Evolutionary conservation across 106 monocot genomes (phyloP).

Genomic region (Triglochin maritima): DNA sequence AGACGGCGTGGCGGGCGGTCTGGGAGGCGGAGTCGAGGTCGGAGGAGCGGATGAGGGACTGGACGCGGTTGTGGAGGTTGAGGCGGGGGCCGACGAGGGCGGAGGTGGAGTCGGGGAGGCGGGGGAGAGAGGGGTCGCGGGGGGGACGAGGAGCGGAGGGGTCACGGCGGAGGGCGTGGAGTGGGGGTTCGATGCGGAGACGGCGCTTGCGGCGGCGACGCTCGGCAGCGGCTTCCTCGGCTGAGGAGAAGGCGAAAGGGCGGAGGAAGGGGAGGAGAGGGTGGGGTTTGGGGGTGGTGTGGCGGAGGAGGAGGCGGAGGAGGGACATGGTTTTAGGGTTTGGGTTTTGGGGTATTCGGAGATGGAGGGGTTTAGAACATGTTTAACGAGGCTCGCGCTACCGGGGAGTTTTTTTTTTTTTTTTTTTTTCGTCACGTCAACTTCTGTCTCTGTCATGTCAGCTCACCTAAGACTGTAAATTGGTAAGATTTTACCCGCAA

Average conservation of each 20-base stretch:
- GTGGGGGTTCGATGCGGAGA: constrained; percentile 82
- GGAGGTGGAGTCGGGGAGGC: constrained; percentile 86
- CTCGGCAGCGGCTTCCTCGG: constrained; percentile 90
- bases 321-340: constrained; percentile 20
- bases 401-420: too few species aligned
- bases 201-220: constrained; percentile 84
- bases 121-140: constrained; percentile 60
- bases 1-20: constrained; percentile 62
- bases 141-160: constrained; percentile 43
- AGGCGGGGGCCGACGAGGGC: constrained; percentile 83
- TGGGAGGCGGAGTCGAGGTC: constrained; percentile 62
- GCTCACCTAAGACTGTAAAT: too few species aligned
- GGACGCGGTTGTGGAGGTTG: constrained; percentile 86
- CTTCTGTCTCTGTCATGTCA: too few species aligned
- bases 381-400: too few species aligned
- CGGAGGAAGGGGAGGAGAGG: constrained; percentile 18
- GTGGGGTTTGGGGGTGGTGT: neutral
- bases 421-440: too few species aligned
- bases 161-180: constrained; percentile 66
- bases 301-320: constrained; percentile 36
- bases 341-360: neutral
- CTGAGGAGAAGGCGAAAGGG: constrained; percentile 78
- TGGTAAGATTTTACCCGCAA: too few species aligned
- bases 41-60: constrained; percentile 64
- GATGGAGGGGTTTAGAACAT: neutral